Percentiles rank a stretch among this genome's conserved stretches.
phyloP scores from a whole-genome alignment of 106 monocot genomes.

The Vanilla planifolia region DNA sequence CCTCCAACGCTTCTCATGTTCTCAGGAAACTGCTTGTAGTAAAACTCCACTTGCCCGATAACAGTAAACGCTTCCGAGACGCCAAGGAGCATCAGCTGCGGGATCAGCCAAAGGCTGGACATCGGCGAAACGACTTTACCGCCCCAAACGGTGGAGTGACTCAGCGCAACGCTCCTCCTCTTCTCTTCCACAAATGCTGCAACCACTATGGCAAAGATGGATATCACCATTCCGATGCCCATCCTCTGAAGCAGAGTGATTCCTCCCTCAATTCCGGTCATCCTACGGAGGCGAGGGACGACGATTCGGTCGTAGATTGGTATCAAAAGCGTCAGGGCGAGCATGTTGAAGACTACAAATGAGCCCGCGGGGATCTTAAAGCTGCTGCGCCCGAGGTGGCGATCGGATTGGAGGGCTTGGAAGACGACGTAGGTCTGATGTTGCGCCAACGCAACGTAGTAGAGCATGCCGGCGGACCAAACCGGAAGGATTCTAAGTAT shows the following conservation, averaged over 20 bases:
- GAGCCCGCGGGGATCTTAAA: constrained; percentile 60
- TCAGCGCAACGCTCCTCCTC: constrained; percentile 19
- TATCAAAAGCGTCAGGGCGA: constrained; percentile 52
- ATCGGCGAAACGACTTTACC: constrained; percentile 19
- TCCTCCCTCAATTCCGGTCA: constrained; percentile 29
- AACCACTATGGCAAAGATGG: constrained; percentile 18
- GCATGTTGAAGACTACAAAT: constrained; percentile 45
- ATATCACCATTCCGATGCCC: constrained; percentile 42
- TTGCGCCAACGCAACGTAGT: constrained; percentile 13
- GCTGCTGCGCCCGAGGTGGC: constrained; percentile 17
- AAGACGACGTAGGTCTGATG: constrained; percentile 27
- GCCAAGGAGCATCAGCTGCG: constrained; percentile 31
- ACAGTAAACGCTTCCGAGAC: constrained; percentile 43
- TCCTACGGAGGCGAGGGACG: constrained; percentile 24
- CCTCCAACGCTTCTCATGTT: constrained; percentile 66
- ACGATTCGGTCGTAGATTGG: constrained; percentile 53
- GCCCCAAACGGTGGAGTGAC: not conserved
- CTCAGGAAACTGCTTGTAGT: constrained; percentile 71
- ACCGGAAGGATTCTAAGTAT: constrained; percentile 36
- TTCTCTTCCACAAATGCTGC: constrained; percentile 20
- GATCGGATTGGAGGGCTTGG: constrained; percentile 49
- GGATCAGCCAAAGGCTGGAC: constrained; percentile 46
- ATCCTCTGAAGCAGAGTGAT: constrained; percentile 56
- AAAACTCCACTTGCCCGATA: constrained; percentile 50
- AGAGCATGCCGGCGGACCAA: constrained; percentile 40